phyloP scores from a whole-genome alignment of 2,329 filamentous ascomycete species.

The Orbilia ellipsospora region DNA sequence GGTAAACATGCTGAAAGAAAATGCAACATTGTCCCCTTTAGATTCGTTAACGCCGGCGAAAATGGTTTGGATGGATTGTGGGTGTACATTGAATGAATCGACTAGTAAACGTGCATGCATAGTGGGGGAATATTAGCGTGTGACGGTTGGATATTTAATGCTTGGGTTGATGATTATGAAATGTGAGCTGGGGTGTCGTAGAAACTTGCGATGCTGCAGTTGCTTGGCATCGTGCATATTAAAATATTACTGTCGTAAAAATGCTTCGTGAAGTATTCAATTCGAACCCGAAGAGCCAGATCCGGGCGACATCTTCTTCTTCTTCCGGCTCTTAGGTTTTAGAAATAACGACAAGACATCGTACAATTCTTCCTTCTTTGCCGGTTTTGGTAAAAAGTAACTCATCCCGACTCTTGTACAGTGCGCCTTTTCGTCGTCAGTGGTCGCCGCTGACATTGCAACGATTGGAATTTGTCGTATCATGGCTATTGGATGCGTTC shows the following conservation, averaged over 20 bases:
- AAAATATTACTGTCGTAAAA: background rate
- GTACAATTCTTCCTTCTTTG: conserved; percentile 49
- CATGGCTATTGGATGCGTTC: conserved; percentile 29
- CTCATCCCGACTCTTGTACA: conserved; percentile 40
- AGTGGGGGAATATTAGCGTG: too few species aligned
- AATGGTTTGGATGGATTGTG: background rate
- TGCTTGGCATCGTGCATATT: too few species aligned
- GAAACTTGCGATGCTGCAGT: too few species aligned
- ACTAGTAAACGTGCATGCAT: too few species aligned
- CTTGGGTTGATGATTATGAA: too few species aligned
- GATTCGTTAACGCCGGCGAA: conserved; percentile 8
- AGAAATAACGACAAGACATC: conserved; percentile 32
- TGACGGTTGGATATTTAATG: too few species aligned
- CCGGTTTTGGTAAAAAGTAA: conserved; percentile 44
- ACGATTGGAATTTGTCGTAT: conserved; percentile 36
- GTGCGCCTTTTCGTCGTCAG: conserved; percentile 36
- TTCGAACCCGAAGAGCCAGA: conserved; percentile 12
- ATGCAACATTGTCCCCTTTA: background rate
- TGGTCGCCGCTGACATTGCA: conserved; percentile 50
- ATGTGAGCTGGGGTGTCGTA: too few species aligned
- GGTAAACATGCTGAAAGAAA: background rate
- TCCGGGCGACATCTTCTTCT: conserved; percentile 3
- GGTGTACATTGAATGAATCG: background rate
- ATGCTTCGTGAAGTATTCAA: conserved; percentile 5
- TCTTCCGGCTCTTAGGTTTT: conserved; percentile 17